phyloP scores from a whole-genome alignment of 306 rosid genomes.

The Arachis stenosperma region DNA sequence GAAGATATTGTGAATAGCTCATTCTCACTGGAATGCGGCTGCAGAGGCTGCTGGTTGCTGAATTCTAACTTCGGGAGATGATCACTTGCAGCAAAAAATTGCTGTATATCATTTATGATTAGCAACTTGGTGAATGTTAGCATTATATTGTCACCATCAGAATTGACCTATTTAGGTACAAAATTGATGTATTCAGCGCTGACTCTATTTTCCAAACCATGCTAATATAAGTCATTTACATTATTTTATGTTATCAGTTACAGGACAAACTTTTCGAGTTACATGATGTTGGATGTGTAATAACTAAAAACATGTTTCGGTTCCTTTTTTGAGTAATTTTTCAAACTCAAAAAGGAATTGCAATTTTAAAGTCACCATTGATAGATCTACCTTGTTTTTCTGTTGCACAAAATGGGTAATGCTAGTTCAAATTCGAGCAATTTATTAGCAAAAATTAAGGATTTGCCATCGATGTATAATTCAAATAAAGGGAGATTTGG shows the following conservation, averaged over 20 bases:
- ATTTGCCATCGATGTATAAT: no score
- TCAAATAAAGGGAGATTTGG: no score
- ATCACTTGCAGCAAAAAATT: constrained; percentile 36
- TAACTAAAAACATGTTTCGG: constrained; percentile 11
- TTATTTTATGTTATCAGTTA: constrained; percentile 36
- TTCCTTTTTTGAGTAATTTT: constrained; percentile 22
- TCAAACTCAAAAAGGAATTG: constrained; percentile 13
- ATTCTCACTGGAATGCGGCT: constrained; percentile 48
- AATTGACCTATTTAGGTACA: constrained; percentile 42
- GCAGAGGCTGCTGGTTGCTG: constrained; percentile 50
- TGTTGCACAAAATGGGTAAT: not conserved
- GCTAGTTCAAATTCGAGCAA: no score
- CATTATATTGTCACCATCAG: constrained; percentile 42
- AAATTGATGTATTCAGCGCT: constrained; percentile 38
- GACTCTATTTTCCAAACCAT: constrained; percentile 38
- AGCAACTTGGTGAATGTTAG: constrained; percentile 39
- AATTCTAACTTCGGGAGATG: constrained; percentile 55
- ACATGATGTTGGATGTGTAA: constrained; percentile 40
- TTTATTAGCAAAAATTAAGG: no score
- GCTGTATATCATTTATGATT: constrained; percentile 45
- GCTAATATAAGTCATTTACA: constrained; percentile 39
- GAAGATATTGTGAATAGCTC: constrained; percentile 65
- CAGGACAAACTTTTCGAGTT: constrained; percentile 41
- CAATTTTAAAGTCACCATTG: constrained; percentile 12
- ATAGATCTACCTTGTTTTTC: constrained; percentile 28